These are phyloP conservation scores for Gelatoporia subvermispora DNA, from an alignment of 768 basidiomycete species.

Conservation along the genomic window DNA sequence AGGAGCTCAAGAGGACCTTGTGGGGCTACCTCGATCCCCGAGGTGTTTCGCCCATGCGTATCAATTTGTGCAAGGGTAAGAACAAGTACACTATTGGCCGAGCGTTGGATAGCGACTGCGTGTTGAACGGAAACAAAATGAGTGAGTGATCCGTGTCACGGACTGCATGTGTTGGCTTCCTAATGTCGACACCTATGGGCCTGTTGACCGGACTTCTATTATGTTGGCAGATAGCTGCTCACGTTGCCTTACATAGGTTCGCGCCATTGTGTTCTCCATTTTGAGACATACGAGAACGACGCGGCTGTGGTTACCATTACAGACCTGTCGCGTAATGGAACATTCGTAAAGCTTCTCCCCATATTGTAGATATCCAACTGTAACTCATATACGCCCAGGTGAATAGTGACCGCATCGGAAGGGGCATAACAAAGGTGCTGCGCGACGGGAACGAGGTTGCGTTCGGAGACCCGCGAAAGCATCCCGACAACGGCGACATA, in stretches of 20 bases:
- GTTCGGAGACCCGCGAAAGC: slow-evolving; percentile 57
- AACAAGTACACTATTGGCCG: slow-evolving; percentile 53
- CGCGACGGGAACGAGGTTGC: slow-evolving; percentile 80
- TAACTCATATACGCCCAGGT: slow-evolving; percentile 37
- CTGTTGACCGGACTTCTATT: too few relatives aligned
- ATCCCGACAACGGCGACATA: slow-evolving; percentile 40
- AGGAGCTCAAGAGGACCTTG: slow-evolving; percentile 22
- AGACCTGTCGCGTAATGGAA: slow-evolving; percentile 54
- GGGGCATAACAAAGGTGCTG: slow-evolving; percentile 46
- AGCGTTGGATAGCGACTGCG: slow-evolving; percentile 13
- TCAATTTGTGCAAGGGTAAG: slow-evolving; percentile 54
- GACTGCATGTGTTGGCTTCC: slow-evolving; percentile 4
- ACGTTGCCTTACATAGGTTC: slow-evolving; percentile 37
- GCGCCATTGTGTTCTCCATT: slow-evolving; percentile 47
- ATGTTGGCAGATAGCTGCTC: too few relatives aligned
- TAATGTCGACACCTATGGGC: too few relatives aligned
- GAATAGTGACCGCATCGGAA: slow-evolving; percentile 58
- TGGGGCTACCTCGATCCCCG: slow-evolving; percentile 72
- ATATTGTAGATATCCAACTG: neutral
- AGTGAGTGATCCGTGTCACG: slow-evolving; percentile 42
- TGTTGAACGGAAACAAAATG: slow-evolving; percentile 53
- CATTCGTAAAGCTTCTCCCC: neutral
- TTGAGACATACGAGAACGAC: slow-evolving; percentile 44
- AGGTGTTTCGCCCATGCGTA: slow-evolving; percentile 39
- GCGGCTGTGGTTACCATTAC: slow-evolving; percentile 39